Percentiles rank a stretch among this genome's conserved stretches.
These are phyloP conservation scores for Cavenderia fasciculata DNA, from an alignment of 78 protist species.

Conservation along the genomic window DNA sequence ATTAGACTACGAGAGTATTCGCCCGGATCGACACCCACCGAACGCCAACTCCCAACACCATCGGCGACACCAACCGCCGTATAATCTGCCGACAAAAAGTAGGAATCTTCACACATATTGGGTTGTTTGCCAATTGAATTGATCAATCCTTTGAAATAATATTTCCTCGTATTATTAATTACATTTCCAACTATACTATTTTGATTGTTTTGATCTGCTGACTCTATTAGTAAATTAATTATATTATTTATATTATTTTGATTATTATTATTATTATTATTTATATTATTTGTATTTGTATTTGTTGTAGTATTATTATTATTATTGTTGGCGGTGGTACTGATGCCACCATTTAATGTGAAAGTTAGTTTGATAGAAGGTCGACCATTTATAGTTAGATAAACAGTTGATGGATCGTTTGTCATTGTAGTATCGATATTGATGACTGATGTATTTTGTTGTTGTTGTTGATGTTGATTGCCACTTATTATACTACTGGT, in stretches of 20 bases:
- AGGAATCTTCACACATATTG: constrained; percentile 39
- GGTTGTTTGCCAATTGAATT: constrained; percentile 64
- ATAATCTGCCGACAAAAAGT: constrained; percentile 33
- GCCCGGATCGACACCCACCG: constrained; percentile 53
- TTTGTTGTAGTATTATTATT: not conserved
- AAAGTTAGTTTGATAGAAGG: too few relatives aligned
- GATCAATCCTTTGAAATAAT: constrained; percentile 52
- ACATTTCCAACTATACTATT: not conserved
- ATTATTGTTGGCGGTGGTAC: too few relatives aligned
- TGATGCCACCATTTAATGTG: too few relatives aligned
- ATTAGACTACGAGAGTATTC: constrained; percentile 27
- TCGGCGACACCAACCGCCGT: constrained; percentile 64
- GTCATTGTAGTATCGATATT: too few relatives aligned
- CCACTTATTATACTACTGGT: too few relatives aligned
- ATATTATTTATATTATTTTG: not conserved
- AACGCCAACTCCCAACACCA: constrained; percentile 74
- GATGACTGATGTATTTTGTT: too few relatives aligned
- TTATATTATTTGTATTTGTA: not conserved
- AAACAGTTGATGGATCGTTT: too few relatives aligned
- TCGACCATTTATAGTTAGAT: too few relatives aligned
- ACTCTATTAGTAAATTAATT: not conserved
- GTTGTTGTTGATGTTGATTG: too few relatives aligned
- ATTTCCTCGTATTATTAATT: constrained; percentile 24
- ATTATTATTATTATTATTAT: too few relatives aligned
- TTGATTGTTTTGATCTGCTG: not conserved